Evolutionary conservation across 2,329 filamentous ascomycete species (phyloP), one percentile per base, ranked within the genome.

Genomic region (Monosporascus ibericus): DNA sequence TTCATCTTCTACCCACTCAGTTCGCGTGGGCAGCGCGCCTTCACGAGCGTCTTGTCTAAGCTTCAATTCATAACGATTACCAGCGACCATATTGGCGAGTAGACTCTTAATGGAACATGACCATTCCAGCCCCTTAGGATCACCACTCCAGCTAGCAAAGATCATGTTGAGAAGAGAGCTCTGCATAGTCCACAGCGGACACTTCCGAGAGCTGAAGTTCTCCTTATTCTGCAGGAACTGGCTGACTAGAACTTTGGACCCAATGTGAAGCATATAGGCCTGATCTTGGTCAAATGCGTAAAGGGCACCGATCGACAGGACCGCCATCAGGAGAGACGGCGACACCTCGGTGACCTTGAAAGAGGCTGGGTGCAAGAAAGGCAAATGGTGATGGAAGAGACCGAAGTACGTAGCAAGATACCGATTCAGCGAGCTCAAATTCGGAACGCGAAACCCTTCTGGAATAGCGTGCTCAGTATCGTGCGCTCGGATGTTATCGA

Each of bases 61-160:
- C 78, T 96, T 96, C 55, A 97, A 77, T 72, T 99, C 94, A 69
- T 97, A 97, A 48, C 91, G 85, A 68, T 96, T 97, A 54, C 94
- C 94, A 53, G 92, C 90, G 52, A 99, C 94, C 92, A 99, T 97
- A 73, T 97, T 97, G 60, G 92, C 92, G 48, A 99, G 82, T 39
- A 97, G 79, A 76, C 91, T 95, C 81, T 97, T 97, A 73, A 99
- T 97, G 2, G 94, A 97, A 71, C 92, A 97, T 37, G 94, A 92
- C 94, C 94, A 99, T 71, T 99, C 94, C 3, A 99, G 80, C 38
- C 94, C 94, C 72, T 96, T 97, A 37, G 94, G 88, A 66, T 97
- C 94, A 64, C 94, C 94, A 69, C 94, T 97, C 94, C 94, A 99
- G 77, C 92, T 97, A 51, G 94, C 91, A 69, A 99, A 97, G 60